These are phyloP conservation scores for Emmonsia crescens DNA, from an alignment of 2,329 filamentous ascomycete genomes.

Conservation along the genomic window DNA sequence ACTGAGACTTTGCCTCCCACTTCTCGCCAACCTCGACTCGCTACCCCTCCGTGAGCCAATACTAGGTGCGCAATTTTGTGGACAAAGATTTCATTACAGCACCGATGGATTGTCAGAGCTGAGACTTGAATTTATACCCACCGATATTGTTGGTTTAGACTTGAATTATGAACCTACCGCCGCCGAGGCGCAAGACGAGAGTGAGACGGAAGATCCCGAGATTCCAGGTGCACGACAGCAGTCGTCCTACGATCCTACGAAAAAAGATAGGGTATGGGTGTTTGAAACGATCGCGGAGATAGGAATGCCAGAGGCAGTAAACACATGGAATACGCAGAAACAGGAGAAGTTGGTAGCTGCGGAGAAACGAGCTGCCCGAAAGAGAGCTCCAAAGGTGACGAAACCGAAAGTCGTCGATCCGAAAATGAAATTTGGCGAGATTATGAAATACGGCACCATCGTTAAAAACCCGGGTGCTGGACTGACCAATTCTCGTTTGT, in stretches of 20 bases:
- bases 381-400: conserved; percentile 25
- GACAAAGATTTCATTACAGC: conserved; percentile 56
- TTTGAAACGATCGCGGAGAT: conserved; percentile 52
- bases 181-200: conserved; percentile 15
- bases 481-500: not conserved
- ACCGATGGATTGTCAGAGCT: conserved; percentile 69
- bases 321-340: conserved; percentile 49
- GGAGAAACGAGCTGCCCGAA: conserved; percentile 20
- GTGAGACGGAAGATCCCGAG: conserved; percentile 16
- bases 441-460: conserved; percentile 31
- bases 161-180: conserved; percentile 49
- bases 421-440: conserved; percentile 31
- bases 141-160: conserved; percentile 66
- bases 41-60: conserved; percentile 26
- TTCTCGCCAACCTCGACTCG: conserved; percentile 20
- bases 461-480: conserved; percentile 20
- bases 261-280: conserved; percentile 58
- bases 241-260: conserved; percentile 49
- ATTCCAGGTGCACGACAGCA: conserved; percentile 15
- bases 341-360: conserved; percentile 22
- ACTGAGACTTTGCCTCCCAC: conserved; percentile 30
- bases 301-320: conserved; percentile 54
- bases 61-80: conserved; percentile 50
- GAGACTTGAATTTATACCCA: conserved; percentile 65
- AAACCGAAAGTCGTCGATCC: conserved; percentile 26